phyloP scores from a whole-genome alignment of 2,329 filamentous ascomycete genomes.

The Xylaria sp. region DNA sequence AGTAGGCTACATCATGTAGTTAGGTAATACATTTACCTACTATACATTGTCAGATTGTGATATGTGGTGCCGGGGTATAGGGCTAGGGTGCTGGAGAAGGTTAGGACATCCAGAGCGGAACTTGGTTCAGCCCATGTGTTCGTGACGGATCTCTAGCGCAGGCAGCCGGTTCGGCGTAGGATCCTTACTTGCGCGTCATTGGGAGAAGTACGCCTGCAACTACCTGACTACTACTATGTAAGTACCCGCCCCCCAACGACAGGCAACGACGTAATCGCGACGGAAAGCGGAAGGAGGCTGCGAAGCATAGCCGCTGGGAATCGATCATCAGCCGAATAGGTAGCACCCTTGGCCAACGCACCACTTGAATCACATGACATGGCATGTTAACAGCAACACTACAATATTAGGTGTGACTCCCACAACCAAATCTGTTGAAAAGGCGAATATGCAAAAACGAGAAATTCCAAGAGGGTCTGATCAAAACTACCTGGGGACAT shows the following conservation, averaged over 20 bases:
- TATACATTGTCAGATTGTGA: not conserved
- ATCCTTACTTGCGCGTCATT: constrained; percentile 13
- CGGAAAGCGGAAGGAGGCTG: constrained; percentile 28
- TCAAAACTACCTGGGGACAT: not conserved
- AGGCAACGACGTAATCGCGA: constrained; percentile 13
- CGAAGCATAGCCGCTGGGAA: constrained; percentile 21
- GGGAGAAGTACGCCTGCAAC: constrained; percentile 13
- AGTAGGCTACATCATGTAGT: not conserved
- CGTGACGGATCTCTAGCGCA: constrained; percentile 10
- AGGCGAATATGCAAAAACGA: not conserved
- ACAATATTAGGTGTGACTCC: not conserved
- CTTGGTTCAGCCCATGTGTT: constrained; percentile 12
- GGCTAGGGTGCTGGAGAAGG: not conserved
- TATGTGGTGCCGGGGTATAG: constrained; percentile 14
- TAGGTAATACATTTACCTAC: not conserved
- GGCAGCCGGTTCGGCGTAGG: constrained; percentile 11
- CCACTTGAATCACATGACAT: constrained; percentile 27
- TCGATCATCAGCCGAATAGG: not conserved
- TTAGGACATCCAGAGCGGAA: not conserved
- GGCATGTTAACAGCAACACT: constrained; percentile 13
- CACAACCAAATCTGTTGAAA: not conserved
- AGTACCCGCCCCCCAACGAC: not conserved
- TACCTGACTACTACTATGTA: too few species aligned
- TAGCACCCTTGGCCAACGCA: constrained; percentile 2
- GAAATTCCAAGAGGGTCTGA: not conserved